Conservation (phyloP, 75 land plant species). For the Selaginella moellendorffii region DNA sequence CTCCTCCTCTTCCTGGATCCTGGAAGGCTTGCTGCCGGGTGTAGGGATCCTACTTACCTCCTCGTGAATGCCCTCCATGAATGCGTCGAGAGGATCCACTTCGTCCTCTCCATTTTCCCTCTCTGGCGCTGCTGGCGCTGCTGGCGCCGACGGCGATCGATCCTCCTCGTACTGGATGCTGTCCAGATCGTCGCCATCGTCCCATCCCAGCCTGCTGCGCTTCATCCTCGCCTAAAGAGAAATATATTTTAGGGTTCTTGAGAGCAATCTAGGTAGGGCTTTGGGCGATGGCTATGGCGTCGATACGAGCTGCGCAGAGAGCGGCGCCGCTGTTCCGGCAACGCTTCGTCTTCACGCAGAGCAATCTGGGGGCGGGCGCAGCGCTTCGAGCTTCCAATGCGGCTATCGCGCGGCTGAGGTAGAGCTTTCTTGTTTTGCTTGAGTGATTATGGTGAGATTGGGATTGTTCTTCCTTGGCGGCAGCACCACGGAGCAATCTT, state of each 20-base stretch:
- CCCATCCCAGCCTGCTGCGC: background rate
- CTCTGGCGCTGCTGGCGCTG: background rate
- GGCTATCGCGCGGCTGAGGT: background rate
- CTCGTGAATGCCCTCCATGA: constrained; percentile 93
- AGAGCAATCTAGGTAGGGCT: too few relatives aligned
- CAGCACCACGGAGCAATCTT: background rate
- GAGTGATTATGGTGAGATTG: background rate
- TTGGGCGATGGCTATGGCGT: background rate
- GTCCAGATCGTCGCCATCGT: background rate
- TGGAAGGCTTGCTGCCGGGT: constrained; percentile 10
- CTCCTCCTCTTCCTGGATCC: constrained; percentile 35
- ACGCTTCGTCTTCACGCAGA: too few relatives aligned
- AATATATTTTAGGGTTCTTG: background rate
- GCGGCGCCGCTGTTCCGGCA: background rate
- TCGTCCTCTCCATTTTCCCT: constrained; percentile 35
- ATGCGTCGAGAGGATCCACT: constrained; percentile 91
- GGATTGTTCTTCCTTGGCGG: background rate
- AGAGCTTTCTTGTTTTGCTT: too few relatives aligned
- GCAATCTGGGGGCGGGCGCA: background rate
- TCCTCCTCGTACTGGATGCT: background rate
- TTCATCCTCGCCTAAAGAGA: background rate
- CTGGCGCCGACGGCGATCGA: background rate
- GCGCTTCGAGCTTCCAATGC: background rate
- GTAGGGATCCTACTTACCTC: constrained; percentile 42
- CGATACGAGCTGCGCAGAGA: background rate